Conservation (phyloP, 2,329 filamentous ascomycete species). For the Verticillium isaacii region DNA sequence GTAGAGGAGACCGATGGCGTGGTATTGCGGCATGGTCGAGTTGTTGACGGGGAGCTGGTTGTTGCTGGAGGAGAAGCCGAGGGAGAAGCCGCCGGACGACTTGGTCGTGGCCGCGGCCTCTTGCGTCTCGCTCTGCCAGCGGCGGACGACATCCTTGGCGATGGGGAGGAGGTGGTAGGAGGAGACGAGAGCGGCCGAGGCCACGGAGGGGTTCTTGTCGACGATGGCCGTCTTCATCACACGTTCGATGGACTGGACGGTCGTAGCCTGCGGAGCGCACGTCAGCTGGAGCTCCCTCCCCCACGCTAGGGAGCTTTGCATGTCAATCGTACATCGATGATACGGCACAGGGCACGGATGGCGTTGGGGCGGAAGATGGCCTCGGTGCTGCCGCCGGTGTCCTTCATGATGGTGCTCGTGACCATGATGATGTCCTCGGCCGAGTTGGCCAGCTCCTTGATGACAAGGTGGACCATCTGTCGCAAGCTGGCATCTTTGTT, state of each 20-base stretch:
- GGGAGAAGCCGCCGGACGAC: constrained; percentile 81
- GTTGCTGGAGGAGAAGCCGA: constrained; percentile 83
- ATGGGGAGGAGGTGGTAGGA: constrained; percentile 97
- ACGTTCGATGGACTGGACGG: constrained; percentile 95
- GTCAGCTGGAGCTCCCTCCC: constrained; percentile 5
- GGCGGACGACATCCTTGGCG: constrained; percentile 87
- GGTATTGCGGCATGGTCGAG: constrained; percentile 97
- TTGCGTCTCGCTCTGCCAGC: constrained; percentile 98
- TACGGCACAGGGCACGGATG: constrained; percentile 89
- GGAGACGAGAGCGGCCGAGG: constrained; percentile 91
- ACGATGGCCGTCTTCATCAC: constrained; percentile 99
- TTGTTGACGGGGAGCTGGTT: constrained; percentile 77
- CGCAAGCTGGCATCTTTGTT: constrained; percentile 97
- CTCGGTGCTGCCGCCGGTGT: constrained; percentile 92
- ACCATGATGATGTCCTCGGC: constrained; percentile 99
- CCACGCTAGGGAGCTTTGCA: not conserved
- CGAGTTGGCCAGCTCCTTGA: constrained; percentile 94
- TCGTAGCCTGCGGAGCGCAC: constrained; percentile 62
- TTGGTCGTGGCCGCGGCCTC: constrained; percentile 90
- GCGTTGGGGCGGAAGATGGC: constrained; percentile 93
- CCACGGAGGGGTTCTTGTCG: constrained; percentile 96
- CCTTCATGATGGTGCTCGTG: constrained; percentile 99
- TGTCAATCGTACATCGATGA: constrained; percentile 73
- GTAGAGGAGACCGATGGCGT: constrained; percentile 94
- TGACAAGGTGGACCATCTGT: constrained; percentile 97